These are phyloP conservation scores for Chlamydomonas asymmetrica DNA, from an alignment of 139 green algal genomes.

Conservation along the genomic window DNA sequence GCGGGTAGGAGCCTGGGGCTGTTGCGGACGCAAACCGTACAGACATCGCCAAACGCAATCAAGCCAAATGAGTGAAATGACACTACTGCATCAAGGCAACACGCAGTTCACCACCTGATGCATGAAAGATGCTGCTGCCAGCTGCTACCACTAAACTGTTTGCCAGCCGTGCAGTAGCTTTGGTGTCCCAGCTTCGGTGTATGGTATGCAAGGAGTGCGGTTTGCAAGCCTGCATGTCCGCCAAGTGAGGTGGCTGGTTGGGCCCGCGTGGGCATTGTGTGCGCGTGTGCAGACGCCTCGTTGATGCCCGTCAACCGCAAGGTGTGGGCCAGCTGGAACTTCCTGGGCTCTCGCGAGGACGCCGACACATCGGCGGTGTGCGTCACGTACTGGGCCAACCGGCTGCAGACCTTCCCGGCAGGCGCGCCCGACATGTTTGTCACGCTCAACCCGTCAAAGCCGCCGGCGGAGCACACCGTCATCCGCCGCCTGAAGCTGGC, in stretches of 20 bases:
- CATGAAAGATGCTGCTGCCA: too few species aligned
- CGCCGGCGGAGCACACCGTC: conserved; percentile 51
- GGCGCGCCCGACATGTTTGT: conserved; percentile 80
- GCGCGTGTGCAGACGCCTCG: conserved; percentile 10
- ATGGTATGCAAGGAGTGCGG: too few species aligned
- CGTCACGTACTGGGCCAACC: conserved; percentile 93
- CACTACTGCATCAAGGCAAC: too few species aligned
- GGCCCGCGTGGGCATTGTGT: background rate
- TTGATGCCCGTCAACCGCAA: conserved; percentile 80
- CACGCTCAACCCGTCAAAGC: conserved; percentile 88
- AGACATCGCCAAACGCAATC: too few species aligned
- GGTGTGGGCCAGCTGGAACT: conserved; percentile 93
- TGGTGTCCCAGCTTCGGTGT: too few species aligned
- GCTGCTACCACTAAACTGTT: too few species aligned
- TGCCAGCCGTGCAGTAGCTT: too few species aligned
- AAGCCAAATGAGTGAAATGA: too few species aligned
- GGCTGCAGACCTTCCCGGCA: conserved; percentile 76
- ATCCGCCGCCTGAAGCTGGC: conserved; percentile 63
- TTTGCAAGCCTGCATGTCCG: too few species aligned
- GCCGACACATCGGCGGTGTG: conserved; percentile 63
- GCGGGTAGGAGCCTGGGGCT: background rate
- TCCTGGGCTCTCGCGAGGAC: conserved; percentile 49
- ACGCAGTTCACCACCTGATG: too few species aligned
- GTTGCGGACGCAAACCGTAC: too few species aligned
- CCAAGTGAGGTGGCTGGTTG: too few species aligned